Percentiles rank a stretch among this genome's conserved stretches.
Evolutionary conservation across 2,329 filamentous ascomycete genomes (phyloP).

Genomic region (Epichloe elymi): DNA sequence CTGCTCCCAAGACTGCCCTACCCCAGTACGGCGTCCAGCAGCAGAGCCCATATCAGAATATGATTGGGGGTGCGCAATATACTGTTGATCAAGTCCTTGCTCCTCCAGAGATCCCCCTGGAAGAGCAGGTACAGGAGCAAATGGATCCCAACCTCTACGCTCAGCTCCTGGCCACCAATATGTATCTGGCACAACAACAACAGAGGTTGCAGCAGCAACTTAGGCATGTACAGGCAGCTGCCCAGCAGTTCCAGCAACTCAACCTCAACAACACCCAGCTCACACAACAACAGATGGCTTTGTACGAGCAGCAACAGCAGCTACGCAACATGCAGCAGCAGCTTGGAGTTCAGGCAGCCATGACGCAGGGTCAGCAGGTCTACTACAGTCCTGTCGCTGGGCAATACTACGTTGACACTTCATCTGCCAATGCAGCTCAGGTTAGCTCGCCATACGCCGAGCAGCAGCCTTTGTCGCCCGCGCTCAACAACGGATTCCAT

Average conservation of each 20-base stretch:
- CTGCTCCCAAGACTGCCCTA: conserved; percentile 42
- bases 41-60: conserved; percentile 17
- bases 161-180: conserved; percentile 79
- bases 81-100: conserved; percentile 82
- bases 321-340: conserved; percentile 28
- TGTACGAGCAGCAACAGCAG: conserved; percentile 32
- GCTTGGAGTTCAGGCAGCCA: conserved; percentile 22
- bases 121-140: conserved; percentile 53
- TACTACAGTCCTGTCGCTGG: conserved; percentile 80
- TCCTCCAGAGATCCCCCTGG: conserved; percentile 67
- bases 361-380: conserved; percentile 56
- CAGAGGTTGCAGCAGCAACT: conserved; percentile 91
- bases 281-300: conserved; percentile 33
- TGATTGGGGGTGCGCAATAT: conserved; percentile 37
- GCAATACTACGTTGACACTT: conserved; percentile 70
- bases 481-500: conserved; percentile 16
- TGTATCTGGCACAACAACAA: conserved; percentile 88
- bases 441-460: conserved; percentile 28
- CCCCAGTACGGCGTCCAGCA: conserved; percentile 31
- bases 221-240: conserved; percentile 66
- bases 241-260: conserved; percentile 70
- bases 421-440: conserved; percentile 30
- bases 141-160: conserved; percentile 82
- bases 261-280: conserved; percentile 44
- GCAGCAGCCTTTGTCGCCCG: conserved; percentile 29